A percentile compares a stretch with the other conserved stretches of the same genome.
Evolutionary conservation across 1,284 basidiomycete species (phyloP).

Genomic region (Thelephora terrestris): DNA sequence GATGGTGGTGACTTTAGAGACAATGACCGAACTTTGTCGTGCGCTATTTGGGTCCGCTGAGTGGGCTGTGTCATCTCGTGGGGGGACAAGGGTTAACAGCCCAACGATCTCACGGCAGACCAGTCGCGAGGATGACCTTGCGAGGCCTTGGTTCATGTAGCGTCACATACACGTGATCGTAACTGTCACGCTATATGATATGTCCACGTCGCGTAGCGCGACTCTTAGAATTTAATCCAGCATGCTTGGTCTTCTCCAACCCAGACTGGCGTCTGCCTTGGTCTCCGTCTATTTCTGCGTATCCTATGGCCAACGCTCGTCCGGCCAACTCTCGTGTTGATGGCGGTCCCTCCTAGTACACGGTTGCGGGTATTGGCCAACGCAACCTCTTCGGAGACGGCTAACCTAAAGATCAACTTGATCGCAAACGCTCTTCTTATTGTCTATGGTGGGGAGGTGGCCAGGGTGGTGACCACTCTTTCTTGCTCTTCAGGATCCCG

Average conservation of each 20-base stretch:
- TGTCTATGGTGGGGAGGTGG: neutral
- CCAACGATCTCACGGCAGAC: no score
- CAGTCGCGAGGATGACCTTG: no score
- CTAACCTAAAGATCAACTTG: neutral
- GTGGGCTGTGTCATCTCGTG: conserved; percentile 19
- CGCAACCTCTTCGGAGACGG: neutral
- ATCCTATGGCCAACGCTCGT: neutral
- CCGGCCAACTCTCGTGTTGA: neutral
- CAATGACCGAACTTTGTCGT: conserved; percentile 30
- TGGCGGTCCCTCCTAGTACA: neutral
- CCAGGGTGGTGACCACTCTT: neutral
- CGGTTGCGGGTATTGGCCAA: neutral
- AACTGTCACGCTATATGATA: no score
- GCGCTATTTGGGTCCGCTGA: conserved; percentile 36
- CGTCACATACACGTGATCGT: no score
- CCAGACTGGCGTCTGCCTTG: no score
- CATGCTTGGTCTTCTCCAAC: no score
- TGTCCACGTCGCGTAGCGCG: no score
- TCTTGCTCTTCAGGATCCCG: neutral
- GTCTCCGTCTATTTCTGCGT: no score
- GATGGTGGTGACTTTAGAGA: conserved; percentile 34
- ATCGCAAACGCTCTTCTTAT: neutral
- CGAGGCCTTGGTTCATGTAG: no score
- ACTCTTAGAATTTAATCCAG: no score
- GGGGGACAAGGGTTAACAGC: no score